phyloP scores from a whole-genome alignment of 148 eudicot species.

The Rhododendron henanense region DNA sequence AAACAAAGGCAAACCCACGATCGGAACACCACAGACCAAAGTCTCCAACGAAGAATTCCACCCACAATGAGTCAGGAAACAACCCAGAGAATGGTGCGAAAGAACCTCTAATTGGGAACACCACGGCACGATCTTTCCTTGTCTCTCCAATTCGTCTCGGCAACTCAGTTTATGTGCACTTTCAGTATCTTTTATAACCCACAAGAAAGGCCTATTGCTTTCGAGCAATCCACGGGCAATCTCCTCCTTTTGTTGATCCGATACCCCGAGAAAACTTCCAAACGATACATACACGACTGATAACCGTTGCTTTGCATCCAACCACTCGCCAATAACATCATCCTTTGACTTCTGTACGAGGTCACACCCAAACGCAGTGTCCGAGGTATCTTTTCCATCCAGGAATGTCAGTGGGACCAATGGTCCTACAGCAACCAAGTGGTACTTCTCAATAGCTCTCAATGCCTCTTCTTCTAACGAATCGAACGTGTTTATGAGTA shows the following conservation, averaged over 20 bases:
- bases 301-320: conserved; percentile 31
- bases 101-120: conserved; percentile 34
- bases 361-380: conserved; percentile 22
- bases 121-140: conserved; percentile 35
- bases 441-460: conserved; percentile 23
- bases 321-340: conserved; percentile 29
- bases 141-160: conserved; percentile 2
- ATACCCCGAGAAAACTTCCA: conserved; percentile 35
- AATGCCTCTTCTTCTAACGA: conserved; percentile 39
- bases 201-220: conserved; percentile 30
- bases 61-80: conserved; percentile 33
- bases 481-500: conserved; percentile 51
- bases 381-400: conserved; percentile 24
- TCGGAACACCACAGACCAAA: conserved; percentile 17
- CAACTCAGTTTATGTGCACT: conserved; percentile 11
- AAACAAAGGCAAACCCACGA: conserved; percentile 18
- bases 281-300: conserved; percentile 53
- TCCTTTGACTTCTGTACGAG: conserved; percentile 14
- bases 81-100: conserved; percentile 23
- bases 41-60: conserved; percentile 33
- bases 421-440: conserved; percentile 30
- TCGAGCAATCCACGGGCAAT: conserved; percentile 25
- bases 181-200: conserved; percentile 30
- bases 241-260: conserved; percentile 27
- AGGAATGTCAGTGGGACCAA: conserved; percentile 31